Evolutionary conservation across 1,284 basidiomycete species (phyloP), one percentile per base, ranked within the genome.

Genomic region (Volvariella volvacea): DNA sequence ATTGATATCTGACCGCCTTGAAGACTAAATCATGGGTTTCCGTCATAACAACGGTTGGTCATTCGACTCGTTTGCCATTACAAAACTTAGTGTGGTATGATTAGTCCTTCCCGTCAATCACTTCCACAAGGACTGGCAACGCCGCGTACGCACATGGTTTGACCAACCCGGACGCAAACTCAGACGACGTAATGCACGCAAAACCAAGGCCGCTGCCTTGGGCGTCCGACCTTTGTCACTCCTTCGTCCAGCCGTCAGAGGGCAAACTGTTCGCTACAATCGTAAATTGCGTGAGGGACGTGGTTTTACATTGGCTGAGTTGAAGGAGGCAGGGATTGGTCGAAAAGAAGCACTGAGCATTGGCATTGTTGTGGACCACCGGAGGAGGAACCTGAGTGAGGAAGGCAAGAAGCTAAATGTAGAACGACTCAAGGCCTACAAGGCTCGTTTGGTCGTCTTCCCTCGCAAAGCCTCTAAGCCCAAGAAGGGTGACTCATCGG

Each of bases 91-190:
- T 19, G 17, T n/a, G n/a, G 12, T 28, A 6, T 39, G 19, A 49
- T 9, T 50, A 86, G 89, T 90, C 73, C 88, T 93, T 67, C 92
- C 82, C 71, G 78, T 74, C 64, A 94, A 94, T 74, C 94, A 97
- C 68, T 97, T 97, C 84, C 91, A 84, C 74, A 99, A 99, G 86
- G 92, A 96, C 71, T 96, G 92, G 92, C 89, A 95, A 70, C 79
- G 83, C 64, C 84, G 85, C 58, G 92, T 96, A 62, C 88, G 87
- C 70, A 95, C 90, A 64, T 94, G 94, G 95, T 99, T 99, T 68
- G 91, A 99, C 79, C 96, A 99, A 74, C 92, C 95, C 53, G 96
- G 94, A 49, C 89, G 90, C 69, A 99, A 99, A 77, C 89, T 95
- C 71, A 88, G 92, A 66, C 83, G 96, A 67, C 90, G 96, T 66